These are phyloP conservation scores for Xylaria nigripes DNA, from an alignment of 495 filamentous ascomycete species.

Conservation along the genomic window DNA sequence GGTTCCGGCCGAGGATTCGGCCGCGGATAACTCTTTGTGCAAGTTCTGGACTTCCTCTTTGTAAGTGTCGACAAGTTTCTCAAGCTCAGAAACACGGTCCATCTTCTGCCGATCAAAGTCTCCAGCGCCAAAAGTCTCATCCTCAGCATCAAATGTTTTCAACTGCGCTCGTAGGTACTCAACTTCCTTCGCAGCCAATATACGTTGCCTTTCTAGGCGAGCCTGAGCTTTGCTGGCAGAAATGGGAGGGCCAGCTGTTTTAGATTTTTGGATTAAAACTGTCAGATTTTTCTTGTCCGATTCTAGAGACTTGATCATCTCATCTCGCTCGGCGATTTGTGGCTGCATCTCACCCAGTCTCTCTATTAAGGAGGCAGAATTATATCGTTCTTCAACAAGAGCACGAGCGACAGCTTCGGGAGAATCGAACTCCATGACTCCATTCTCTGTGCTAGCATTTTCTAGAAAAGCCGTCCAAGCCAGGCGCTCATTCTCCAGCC, in stretches of 20 bases:
- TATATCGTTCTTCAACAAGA: conserved; percentile 70
- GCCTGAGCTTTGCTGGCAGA: conserved; percentile 57
- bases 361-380: conserved; percentile 67
- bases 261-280: conserved; percentile 63
- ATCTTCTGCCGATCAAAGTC: conserved; percentile 68
- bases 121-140: conserved; percentile 72
- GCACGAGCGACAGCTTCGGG: conserved; percentile 84
- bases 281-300: conserved; percentile 52
- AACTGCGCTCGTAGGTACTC: conserved; percentile 89
- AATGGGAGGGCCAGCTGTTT: conserved; percentile 40
- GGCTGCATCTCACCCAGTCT: conserved; percentile 69
- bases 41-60: conserved; percentile 71
- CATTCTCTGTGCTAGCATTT: conserved; percentile 47
- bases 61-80: conserved; percentile 79
- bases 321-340: conserved; percentile 72
- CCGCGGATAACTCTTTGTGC: conserved; percentile 60
- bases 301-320: conserved; percentile 63
- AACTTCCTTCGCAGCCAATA: conserved; percentile 80
- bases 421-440: conserved; percentile 66
- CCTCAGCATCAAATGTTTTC: conserved; percentile 84
- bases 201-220: conserved; percentile 68
- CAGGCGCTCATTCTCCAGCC: conserved; percentile 77
- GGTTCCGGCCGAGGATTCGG: conserved; percentile 35
- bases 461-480: conserved; percentile 85
- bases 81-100: conserved; percentile 70